phyloP scores from a whole-genome alignment of 495 filamentous ascomycete species.

The Cudoniella acicularis region DNA sequence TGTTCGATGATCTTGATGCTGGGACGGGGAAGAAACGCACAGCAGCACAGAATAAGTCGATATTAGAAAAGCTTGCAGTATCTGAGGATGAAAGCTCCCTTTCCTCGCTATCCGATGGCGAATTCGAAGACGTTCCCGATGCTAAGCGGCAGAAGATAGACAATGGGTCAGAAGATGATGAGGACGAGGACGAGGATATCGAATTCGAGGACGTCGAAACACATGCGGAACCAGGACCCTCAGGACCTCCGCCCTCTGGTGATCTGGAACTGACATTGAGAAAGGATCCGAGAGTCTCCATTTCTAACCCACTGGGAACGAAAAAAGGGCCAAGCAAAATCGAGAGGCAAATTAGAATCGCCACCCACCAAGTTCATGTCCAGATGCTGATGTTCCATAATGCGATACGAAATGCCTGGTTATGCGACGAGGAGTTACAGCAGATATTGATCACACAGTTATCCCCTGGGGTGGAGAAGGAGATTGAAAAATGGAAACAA shows the following conservation, averaged over 20 bases:
- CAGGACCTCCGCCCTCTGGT: constrained; percentile 33
- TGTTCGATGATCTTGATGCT: constrained; percentile 68
- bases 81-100: constrained; percentile 49
- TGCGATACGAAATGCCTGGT: constrained; percentile 79
- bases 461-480: constrained; percentile 60
- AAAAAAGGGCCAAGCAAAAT: constrained; percentile 87
- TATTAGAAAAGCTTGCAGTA: constrained; percentile 45
- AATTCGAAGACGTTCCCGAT: constrained; percentile 48
- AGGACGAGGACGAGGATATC: constrained; percentile 65
- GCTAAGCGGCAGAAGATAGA: constrained; percentile 39
- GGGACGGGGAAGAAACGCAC: constrained; percentile 40
- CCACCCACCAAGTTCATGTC: constrained; percentile 86
- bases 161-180: constrained; percentile 51
- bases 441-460: constrained; percentile 70
- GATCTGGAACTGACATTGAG: constrained; percentile 78
- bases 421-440: constrained; percentile 75
- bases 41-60: constrained; percentile 44
- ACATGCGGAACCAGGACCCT: constrained; percentile 23
- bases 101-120: constrained; percentile 62
- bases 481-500: constrained; percentile 70
- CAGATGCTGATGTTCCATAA: constrained; percentile 88
- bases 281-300: constrained; percentile 47
- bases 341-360: constrained; percentile 69
- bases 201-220: constrained; percentile 82
- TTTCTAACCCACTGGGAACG: constrained; percentile 57